Base-by-base conservation (phyloP, 2,329 filamentous ascomycete species). In the Exophiala phaeomuriformis region DNA sequence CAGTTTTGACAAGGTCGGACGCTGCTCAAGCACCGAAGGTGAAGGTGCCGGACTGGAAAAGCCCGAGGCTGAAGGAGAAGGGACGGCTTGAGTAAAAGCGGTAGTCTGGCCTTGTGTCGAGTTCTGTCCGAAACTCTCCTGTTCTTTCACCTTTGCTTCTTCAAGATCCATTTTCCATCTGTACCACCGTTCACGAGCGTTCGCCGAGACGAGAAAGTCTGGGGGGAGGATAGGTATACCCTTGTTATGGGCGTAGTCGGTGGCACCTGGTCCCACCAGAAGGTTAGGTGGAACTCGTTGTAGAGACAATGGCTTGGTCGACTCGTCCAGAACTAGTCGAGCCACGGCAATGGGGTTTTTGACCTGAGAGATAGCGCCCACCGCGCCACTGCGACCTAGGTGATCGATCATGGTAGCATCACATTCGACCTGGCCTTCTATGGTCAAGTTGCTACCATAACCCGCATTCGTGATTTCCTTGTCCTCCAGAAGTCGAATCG, bases 381-480 rank as follows among this genome's bases (percentile, higher is more conserved):
- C 94, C 40, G 90, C 93, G 61, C 93, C 93, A 68, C 91, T 97
- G 60, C 90, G 83, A 40, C 94, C 93, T 47, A 85, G 75, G 67
- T 97, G 87, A 65, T 98, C 90, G 39, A 98, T 86, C 50, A 98
- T 81, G 0, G 89, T 90, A 51, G 93, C 93, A 74, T 98, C 93
- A 63, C 90, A 94, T 69, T 98, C 93, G 8, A 97, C 93, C 1
- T 83, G 81, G 1, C 93, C 93, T 62, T 96, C 86, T 58, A 95
- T 87, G 42, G 88, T 85, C 28, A 98, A 75, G 64, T 98, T 98
- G 71, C 93, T 98, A 44, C 94, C 93, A 67, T 87, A 97, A 0
- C 93, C 93, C 36, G 91, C 88, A 68, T 98, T 98, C 35, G 94
- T 98, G 61, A 98, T 94, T 64, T 96, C 90, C 53, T 86, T 84